These are phyloP conservation scores for Saprolegnia diclina DNA, from an alignment of 352 stramenopile species.

Conservation along the genomic window DNA sequence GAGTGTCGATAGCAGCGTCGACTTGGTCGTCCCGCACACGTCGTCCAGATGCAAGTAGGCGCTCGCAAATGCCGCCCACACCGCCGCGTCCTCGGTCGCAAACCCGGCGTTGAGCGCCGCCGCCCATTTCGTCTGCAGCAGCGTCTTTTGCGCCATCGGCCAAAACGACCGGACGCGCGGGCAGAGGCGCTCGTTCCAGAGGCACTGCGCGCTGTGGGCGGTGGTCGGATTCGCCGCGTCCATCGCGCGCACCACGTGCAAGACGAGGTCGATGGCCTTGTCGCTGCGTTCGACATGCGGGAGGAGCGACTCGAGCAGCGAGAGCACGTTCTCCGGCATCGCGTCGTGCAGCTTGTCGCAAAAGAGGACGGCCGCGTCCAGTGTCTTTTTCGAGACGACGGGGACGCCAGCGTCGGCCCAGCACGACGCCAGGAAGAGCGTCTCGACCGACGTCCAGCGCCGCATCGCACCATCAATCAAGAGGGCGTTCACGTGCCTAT, in stretches of 20 bases:
- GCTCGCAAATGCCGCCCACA: conserved; percentile 37
- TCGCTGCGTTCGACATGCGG: not conserved
- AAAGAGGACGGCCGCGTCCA: not conserved
- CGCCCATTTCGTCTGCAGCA: not conserved
- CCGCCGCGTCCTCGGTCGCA: conserved; percentile 26
- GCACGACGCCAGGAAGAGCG: not conserved
- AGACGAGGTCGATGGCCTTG: not conserved
- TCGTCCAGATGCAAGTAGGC: conserved; percentile 36
- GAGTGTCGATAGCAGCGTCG: conserved; percentile 37
- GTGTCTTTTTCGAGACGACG: not conserved
- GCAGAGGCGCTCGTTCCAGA: not conserved
- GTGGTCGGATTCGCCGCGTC: not conserved
- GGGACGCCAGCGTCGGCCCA: not conserved
- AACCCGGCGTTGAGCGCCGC: not conserved
- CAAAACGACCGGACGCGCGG: not conserved
- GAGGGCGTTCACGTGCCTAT: not conserved
- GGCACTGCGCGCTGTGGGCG: not conserved
- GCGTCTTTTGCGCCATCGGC: not conserved
- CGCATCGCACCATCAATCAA: not conserved
- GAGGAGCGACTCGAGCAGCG: conserved; percentile 6
- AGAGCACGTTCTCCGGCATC: not conserved
- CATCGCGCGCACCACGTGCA: not conserved
- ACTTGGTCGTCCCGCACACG: conserved; percentile 44
- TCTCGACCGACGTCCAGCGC: not conserved
- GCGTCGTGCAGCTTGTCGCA: not conserved